Evolutionary conservation across 768 basidiomycete species (phyloP), one percentile per base, ranked within the genome.

Genomic region (Candolleomyces aberdarensis): DNA sequence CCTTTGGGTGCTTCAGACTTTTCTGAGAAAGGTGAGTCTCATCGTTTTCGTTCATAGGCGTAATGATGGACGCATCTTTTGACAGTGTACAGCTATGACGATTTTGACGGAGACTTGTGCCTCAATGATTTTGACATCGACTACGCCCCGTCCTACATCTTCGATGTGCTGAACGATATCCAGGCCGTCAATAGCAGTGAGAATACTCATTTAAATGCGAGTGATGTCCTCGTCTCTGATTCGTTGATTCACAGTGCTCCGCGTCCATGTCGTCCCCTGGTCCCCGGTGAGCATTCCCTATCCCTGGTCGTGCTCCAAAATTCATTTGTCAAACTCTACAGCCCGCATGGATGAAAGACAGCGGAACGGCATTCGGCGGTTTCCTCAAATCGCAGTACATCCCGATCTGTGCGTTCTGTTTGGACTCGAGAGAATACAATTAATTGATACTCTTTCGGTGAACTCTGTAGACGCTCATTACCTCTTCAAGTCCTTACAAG

Each of bases 311-410:
- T 11, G 11, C 17, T 39, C 40, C 9, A 26, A 22, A 49, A 74
- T 20, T 51, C 31, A 44, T 19, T 13, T 52, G 7, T 46, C 17
- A 8, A 57, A 19, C n/a, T 20, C n/a, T 54, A 15, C 59, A 89
- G 87, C 89, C 89, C 15, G 86, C 75, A 9, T 91, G 89, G 88
- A 88, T 90, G 87, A 91, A 91, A 70, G 74, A 72, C 51, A 81
- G 78, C 50, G 79, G 79, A 11, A 82, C 80, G 2, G 87, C 88
- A 83, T 74, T 81, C n/a, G 88, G 88, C 4, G 87, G 86, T n/a
- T 80, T 78, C 14, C 69, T 90, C 53, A 67, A 77, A 19, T 76
- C 80, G 0, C 70, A 74, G 36, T 80, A 83, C 58, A 69, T 79
- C 43, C 68, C 67, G 39, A 69, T 72, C 0, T 85, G 84, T 87